Percentiles rank a stretch among this genome's conserved stretches.
phyloP scores from a whole-genome alignment of 352 stramenopile species.

The Pythium vanterpoolii region DNA sequence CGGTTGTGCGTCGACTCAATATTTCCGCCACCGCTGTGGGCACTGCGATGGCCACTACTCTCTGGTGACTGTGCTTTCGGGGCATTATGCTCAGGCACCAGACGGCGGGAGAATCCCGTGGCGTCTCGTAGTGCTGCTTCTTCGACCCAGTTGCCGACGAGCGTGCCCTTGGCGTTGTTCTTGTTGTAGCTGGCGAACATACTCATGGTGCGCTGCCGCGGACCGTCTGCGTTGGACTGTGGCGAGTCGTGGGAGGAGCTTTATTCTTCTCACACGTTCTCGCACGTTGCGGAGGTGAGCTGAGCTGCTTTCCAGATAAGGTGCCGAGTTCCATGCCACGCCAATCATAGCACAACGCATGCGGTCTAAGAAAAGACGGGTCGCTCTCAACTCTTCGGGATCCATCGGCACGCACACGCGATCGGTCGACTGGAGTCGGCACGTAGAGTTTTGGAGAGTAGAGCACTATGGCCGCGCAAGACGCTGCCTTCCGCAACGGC shows the following conservation, averaged over 20 bases:
- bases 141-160: conserved; percentile 86
- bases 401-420: background rate
- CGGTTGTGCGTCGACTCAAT: conserved; percentile 50
- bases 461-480: conserved; percentile 13
- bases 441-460: no score
- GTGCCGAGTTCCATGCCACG: background rate
- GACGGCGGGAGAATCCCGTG: conserved; percentile 61
- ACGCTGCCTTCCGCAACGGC: background rate
- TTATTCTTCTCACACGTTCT: no score
- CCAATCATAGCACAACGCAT: background rate
- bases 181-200: conserved; percentile 80
- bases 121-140: conserved; percentile 59
- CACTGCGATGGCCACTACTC: no score
- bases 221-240: background rate
- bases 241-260: no score
- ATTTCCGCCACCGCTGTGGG: no score
- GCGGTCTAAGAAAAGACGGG: conserved; percentile 6
- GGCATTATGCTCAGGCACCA: conserved; percentile 31
- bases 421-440: background rate
- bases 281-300: background rate
- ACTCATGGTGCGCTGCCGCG: no score
- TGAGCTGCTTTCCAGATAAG: background rate
- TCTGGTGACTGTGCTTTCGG: conserved; percentile 33
- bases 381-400: background rate
- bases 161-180: conserved; percentile 67